Evolutionary conservation across 108 stramenopile species (phyloP).

Genomic region (Fragilariopsis cylindrus): DNA sequence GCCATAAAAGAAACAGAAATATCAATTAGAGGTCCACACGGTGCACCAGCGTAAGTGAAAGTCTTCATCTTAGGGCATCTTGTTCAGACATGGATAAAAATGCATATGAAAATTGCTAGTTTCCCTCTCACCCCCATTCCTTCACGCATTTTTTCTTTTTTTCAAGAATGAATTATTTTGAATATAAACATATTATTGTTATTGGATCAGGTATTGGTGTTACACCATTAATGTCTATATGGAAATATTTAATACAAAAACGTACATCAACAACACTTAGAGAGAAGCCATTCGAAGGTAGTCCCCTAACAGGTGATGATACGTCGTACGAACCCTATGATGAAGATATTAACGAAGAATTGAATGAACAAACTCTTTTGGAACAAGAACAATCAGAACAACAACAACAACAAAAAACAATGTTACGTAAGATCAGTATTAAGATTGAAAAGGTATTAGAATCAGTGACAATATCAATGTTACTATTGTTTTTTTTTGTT

Average conservation of each 20-base stretch:
- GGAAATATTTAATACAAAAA: slow-evolving; percentile 25
- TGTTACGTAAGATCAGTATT: background rate
- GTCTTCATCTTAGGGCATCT: no score
- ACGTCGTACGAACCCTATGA: no score
- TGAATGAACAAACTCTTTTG: no score
- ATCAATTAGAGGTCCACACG: slow-evolving; percentile 25
- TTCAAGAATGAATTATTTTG: slow-evolving; percentile 19
- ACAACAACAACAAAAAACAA: no score
- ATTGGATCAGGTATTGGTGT: slow-evolving; percentile 39
- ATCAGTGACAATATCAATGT: slow-evolving; percentile 32
- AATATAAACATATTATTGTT: slow-evolving; percentile 29
- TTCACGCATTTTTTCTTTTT: no score
- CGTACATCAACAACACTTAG: background rate
- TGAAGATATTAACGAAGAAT: no score
- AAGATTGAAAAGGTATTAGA: slow-evolving; percentile 17
- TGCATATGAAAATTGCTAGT: no score
- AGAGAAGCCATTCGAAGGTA: background rate
- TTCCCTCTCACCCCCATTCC: no score
- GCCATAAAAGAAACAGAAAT: background rate
- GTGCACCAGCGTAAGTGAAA: slow-evolving; percentile 23
- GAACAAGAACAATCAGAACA: no score
- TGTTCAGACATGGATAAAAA: no score
- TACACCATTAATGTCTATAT: slow-evolving; percentile 31
- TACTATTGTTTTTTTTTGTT: slow-evolving; percentile 11
- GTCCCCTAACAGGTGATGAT: no score